Evolutionary conservation across 139 green algal species (phyloP).

Genomic region (Coccomyxa sp.): DNA sequence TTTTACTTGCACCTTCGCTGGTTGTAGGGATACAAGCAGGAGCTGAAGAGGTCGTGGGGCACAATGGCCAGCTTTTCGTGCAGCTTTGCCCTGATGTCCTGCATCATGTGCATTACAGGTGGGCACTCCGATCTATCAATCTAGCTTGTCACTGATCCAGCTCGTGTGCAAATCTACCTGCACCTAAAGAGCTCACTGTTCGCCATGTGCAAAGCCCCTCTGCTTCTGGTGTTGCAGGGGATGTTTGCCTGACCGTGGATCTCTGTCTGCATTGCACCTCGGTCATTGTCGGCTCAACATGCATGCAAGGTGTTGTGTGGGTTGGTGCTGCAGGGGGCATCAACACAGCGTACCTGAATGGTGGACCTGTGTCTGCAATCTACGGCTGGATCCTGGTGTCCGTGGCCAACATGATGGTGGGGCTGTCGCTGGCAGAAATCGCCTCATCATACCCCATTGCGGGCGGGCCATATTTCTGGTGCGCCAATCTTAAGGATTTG

Average conservation of each 20-base stretch:
- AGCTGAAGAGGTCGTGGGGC: not conserved
- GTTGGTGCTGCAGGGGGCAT: not conserved
- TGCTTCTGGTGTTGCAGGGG: not conserved
- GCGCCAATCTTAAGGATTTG: too few relatives aligned
- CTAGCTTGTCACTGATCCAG: too few relatives aligned
- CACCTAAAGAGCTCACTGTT: not conserved
- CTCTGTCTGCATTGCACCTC: too few relatives aligned
- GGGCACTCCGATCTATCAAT: not conserved
- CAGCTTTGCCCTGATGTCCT: not conserved
- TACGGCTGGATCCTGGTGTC: not conserved
- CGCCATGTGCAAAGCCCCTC: not conserved
- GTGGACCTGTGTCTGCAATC: not conserved
- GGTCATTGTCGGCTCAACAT: not conserved
- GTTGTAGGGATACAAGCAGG: not conserved
- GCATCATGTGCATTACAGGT: not conserved
- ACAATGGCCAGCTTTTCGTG: not conserved
- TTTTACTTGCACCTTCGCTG: too few relatives aligned
- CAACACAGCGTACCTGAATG: not conserved
- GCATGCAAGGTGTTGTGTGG: not conserved
- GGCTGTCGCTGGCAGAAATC: not conserved
- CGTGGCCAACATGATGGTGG: not conserved
- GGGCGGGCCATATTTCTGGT: not conserved
- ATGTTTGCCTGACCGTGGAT: not conserved
- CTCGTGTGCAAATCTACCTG: not conserved
- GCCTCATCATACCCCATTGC: not conserved